Evolutionary conservation across 192 early-diverging fungal genomes (phyloP).

Genomic region (Linderina pennispora): DNA sequence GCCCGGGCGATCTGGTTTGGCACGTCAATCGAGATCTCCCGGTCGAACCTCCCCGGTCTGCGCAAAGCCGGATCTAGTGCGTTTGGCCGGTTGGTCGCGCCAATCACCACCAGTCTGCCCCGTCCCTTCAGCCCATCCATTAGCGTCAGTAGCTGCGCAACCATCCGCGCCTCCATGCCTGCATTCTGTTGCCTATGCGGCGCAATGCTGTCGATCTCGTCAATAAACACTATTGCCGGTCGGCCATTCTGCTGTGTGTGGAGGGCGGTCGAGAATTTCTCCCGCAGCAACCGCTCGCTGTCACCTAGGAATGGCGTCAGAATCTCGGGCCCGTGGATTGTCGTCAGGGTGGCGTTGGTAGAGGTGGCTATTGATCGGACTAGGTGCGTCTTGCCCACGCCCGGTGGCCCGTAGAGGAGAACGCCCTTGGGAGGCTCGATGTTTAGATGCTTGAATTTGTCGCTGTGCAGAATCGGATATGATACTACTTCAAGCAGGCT

Average conservation of each 20-base stretch:
- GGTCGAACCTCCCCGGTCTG: conserved; percentile 91
- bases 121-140: conserved; percentile 98
- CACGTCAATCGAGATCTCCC: conserved; percentile 94
- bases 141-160: conserved; percentile 97
- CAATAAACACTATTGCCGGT: conserved; percentile 85
- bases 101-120: conserved; percentile 94
- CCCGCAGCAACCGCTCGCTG: conserved; percentile 72
- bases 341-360: conserved; percentile 62
- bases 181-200: conserved; percentile 13
- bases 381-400: conserved; percentile 90
- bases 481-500: conserved; percentile 70
- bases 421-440: conserved; percentile 85
- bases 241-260: conserved; percentile 11
- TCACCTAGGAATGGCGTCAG: conserved; percentile 81
- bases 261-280: conserved; percentile 62
- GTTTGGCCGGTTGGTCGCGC: conserved; percentile 97
- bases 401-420: conserved; percentile 88
- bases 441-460: conserved; percentile 54
- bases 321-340: conserved; percentile 78
- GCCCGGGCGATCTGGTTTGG: conserved; percentile 58
- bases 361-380: conserved; percentile 61
- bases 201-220: conserved; percentile 75
- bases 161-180: conserved; percentile 75
- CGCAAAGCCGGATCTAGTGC: conserved; percentile 93
- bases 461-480: conserved; percentile 64